Evolutionary conservation across 2,329 filamentous ascomycete species (phyloP).

Genomic region (Aspergillus japonicus): DNA sequence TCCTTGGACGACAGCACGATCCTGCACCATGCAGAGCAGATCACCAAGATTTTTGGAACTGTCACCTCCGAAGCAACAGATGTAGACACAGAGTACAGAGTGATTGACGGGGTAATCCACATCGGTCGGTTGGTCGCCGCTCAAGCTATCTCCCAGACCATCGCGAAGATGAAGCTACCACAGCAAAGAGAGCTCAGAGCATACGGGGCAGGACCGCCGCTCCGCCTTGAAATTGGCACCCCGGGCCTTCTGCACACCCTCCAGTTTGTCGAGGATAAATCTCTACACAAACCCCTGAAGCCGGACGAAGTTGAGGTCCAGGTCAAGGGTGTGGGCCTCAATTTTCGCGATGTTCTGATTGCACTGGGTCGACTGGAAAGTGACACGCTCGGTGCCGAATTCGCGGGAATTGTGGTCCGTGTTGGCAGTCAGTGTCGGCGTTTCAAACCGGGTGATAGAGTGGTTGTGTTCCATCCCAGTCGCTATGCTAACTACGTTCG

Average conservation of each 20-base stretch:
- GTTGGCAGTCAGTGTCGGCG: background rate
- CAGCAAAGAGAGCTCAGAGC: background rate
- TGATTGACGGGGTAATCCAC: constrained; percentile 11
- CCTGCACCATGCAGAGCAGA: background rate
- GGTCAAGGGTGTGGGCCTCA: constrained; percentile 23
- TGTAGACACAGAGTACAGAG: constrained; percentile 11
- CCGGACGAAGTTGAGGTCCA: constrained; percentile 25
- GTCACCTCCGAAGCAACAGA: background rate
- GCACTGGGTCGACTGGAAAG: background rate
- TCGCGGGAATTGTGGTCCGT: constrained; percentile 1
- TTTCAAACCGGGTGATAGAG: constrained; percentile 26
- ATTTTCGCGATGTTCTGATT: constrained; percentile 23
- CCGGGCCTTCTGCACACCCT: constrained; percentile 22
- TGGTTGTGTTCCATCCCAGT: background rate
- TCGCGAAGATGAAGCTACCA: background rate
- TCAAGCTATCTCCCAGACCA: constrained; percentile 1
- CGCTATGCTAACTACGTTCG: constrained; percentile 24
- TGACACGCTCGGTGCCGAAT: background rate
- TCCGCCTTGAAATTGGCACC: constrained; percentile 15
- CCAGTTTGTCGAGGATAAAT: constrained; percentile 18
- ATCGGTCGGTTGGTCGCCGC: constrained; percentile 7
- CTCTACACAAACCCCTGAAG: background rate
- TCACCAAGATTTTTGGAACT: constrained; percentile 1
- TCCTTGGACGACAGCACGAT: constrained; percentile 1
- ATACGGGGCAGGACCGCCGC: constrained; percentile 3